Evolutionary conservation across 768 basidiomycete species (phyloP).

Genomic region (Gloeostereum incarnatum): DNA sequence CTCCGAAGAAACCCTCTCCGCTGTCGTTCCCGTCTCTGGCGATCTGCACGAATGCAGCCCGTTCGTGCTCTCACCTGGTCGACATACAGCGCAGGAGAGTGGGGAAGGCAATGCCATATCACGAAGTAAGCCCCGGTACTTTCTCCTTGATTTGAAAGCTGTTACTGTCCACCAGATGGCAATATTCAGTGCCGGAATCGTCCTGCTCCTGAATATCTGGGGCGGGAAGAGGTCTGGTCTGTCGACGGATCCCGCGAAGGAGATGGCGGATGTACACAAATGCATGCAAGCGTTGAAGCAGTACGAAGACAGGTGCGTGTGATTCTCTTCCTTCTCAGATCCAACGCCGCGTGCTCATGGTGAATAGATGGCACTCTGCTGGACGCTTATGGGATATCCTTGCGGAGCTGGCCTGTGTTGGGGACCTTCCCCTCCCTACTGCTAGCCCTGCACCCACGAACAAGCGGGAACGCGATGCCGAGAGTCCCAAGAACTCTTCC

Average conservation of each 20-base stretch:
- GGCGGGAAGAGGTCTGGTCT: conserved; percentile 24
- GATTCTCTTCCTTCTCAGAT: not conserved
- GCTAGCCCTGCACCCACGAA: conserved; percentile 36
- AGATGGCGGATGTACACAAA: conserved; percentile 32
- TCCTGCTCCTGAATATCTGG: conserved; percentile 43
- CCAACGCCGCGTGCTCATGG: not conserved
- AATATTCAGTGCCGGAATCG: conserved; percentile 20
- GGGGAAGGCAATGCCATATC: conserved; percentile 4
- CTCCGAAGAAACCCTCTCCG: conserved; percentile 25
- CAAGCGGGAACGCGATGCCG: conserved; percentile 58
- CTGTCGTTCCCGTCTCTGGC: conserved; percentile 44
- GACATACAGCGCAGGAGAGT: conserved; percentile 24
- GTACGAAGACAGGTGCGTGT: conserved; percentile 10
- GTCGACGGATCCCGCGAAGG: conserved; percentile 20
- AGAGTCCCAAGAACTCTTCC: conserved; percentile 24
- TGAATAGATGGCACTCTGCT: conserved; percentile 10
- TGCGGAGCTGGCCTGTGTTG: conserved; percentile 62
- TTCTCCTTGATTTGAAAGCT: too few relatives aligned
- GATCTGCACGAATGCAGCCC: conserved; percentile 65
- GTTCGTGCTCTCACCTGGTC: conserved; percentile 51
- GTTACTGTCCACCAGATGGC: conserved; percentile 9
- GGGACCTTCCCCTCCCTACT: conserved; percentile 60
- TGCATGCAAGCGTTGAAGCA: conserved; percentile 25
- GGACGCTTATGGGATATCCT: conserved; percentile 46
- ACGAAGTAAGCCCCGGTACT: conserved; percentile 9